phyloP scores from a whole-genome alignment of 805 yeast species.

The Grigorovia yakushimaensis region DNA sequence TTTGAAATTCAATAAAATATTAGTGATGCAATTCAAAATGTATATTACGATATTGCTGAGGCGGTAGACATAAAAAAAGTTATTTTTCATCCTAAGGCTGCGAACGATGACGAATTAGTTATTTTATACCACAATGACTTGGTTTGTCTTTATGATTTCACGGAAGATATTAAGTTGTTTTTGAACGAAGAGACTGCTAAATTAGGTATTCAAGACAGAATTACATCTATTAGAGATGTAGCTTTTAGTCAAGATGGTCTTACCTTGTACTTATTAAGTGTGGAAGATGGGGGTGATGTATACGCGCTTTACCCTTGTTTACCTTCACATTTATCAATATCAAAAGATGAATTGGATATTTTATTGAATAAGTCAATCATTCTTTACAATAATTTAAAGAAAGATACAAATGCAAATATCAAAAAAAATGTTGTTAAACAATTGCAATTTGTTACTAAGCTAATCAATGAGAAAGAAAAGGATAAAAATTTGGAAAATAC shows the following conservation, averaged over 20 bases:
- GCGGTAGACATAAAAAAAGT: slow-evolving; percentile 29
- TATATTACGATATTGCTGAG: slow-evolving; percentile 1
- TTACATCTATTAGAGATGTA: slow-evolving; percentile 16
- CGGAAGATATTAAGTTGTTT: neutral
- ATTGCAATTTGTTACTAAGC: slow-evolving; percentile 28
- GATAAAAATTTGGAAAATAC: too few species aligned
- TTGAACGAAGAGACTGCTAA: slow-evolving; percentile 7
- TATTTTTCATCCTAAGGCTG: slow-evolving; percentile 36
- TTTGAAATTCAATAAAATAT: slow-evolving; percentile 5
- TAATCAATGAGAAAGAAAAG: slow-evolving; percentile 22
- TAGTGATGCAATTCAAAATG: slow-evolving; percentile 1
- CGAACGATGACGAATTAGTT: slow-evolving; percentile 15
- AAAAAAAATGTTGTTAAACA: slow-evolving; percentile 28
- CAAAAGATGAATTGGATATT: slow-evolving; percentile 23
- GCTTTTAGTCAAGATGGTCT: slow-evolving; percentile 34
- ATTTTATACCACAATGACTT: slow-evolving; percentile 19
- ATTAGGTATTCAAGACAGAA: slow-evolving; percentile 16
- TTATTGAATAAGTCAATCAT: slow-evolving; percentile 22
- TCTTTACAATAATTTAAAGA: slow-evolving; percentile 13
- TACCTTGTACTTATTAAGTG: slow-evolving; percentile 40
- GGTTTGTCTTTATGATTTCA: slow-evolving; percentile 16
- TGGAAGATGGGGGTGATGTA: slow-evolving; percentile 45
- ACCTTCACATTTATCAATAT: slow-evolving; percentile 29
- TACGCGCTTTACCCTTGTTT: slow-evolving; percentile 56
- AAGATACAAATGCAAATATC: slow-evolving; percentile 10